Evolutionary conservation across 129 eudicot species (phyloP).

Genomic region (Pulicaria dysenterica): DNA sequence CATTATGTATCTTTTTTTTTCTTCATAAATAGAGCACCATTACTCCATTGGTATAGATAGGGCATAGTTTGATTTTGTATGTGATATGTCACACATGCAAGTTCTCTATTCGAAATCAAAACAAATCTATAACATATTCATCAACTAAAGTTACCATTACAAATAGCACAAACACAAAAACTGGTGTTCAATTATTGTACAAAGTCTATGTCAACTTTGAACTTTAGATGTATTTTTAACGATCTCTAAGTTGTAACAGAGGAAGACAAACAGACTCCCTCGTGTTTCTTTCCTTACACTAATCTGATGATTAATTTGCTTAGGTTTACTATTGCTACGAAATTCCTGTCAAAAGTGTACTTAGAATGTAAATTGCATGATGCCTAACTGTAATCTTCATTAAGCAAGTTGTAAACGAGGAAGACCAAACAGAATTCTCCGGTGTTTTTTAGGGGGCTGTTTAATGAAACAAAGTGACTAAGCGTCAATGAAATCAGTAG

Average conservation of each 20-base stretch:
- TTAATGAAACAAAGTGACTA: no score
- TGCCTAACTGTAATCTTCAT: not conserved
- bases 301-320: not conserved
- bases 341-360: not conserved
- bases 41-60: not conserved
- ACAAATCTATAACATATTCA: not conserved
- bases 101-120: not conserved
- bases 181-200: not conserved
- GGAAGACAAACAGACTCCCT: not conserved
- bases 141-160: not conserved
- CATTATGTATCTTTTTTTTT: slow-evolving; percentile 1
- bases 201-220: not conserved
- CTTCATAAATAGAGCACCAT: not conserved
- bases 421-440: no score
- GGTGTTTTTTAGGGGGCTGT: no score
- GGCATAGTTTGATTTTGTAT: not conserved
- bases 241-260: no score
- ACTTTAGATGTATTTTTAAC: no score
- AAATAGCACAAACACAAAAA: no score
- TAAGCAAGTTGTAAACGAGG: no score
- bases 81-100: not conserved
- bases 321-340: not conserved
- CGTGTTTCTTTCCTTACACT: not conserved
- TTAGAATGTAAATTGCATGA: not conserved
- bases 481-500: no score